Base-by-base conservation (phyloP, 192 early-diverging fungal species). In the Phlyctochytrium bullatum region DNA sequence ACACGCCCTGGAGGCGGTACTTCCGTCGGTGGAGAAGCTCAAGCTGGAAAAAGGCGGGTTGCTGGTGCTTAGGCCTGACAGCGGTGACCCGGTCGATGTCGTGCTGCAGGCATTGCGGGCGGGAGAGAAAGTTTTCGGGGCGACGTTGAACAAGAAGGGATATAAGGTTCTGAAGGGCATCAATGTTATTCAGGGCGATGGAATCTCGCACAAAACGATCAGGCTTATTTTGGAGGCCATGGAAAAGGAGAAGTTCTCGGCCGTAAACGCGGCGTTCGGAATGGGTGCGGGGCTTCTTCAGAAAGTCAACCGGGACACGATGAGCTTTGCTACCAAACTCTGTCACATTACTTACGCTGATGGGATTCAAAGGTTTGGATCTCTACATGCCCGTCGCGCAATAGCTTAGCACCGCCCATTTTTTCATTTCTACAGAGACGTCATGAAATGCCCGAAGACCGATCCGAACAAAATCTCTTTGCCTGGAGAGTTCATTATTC, bases 241-340 rank as follows among this genome's bases (percentile, higher is more conserved):
- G 14, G 36, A 76, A 34, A 72, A 72, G 1, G 88, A 80, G 0
- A 88, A 88, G 4, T 95, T 78, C 66, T 74, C 90, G 6, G 89
- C 88, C 36, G 83, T 90, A 56, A 87, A 86, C 64, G 86, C 90
- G 20, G 88, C 86, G 0, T 91, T 91, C 63, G 93, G 93, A 16
- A 95, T 95, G 93, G 93, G 93, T 36, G 90, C 88, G 62, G 91
- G 89, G 0, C 78, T 95, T 20, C 72, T 95, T 6, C 89, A 93
- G 65, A 91, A 92, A 80, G 69, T 95, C 50, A 89, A 95, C 80
- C 83, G 93, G 17, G 93, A 95, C 66, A 90, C 88, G 0, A 85
- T 92, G 88, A 88, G 85, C 53, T 89, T 92, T 76, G 93, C 93
- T 0, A 86, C 90, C n/a, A 95, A 95, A 77, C 76, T 95, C 29